Evolutionary conservation across 225 moss, liverwort and hornwort species (phyloP).

Genomic region (Physcomitrellopsis africana): DNA sequence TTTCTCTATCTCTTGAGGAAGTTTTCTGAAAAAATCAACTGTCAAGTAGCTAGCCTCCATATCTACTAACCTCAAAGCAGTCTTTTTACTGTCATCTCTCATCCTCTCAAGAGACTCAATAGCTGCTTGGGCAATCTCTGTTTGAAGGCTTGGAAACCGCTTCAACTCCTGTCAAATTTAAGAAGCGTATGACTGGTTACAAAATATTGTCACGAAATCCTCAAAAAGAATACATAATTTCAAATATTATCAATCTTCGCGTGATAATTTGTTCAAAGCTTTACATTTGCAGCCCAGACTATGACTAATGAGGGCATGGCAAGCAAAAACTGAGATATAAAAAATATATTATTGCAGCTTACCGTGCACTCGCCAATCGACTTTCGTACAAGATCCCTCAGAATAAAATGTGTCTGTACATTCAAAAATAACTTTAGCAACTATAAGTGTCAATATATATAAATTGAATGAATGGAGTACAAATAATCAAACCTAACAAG

Average conservation of each 20-base stretch:
- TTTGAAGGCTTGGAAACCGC: conserved; percentile 86
- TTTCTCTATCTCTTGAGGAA: conserved; percentile 95
- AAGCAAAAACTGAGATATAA: conserved; percentile 3
- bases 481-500: too few species aligned
- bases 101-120: conserved; percentile 89
- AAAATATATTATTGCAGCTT: conserved; percentile 28
- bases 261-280: too few species aligned
- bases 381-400: conserved; percentile 87
- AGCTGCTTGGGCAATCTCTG: conserved; percentile 86
- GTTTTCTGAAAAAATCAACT: conserved; percentile 92
- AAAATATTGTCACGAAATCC: background rate
- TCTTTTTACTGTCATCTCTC: conserved; percentile 89
- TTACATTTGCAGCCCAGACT: background rate
- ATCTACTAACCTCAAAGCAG: conserved; percentile 82
- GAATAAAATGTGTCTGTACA: conserved; percentile 79
- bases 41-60: conserved; percentile 98
- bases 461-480: too few species aligned
- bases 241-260: background rate
- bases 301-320: background rate
- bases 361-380: conserved; percentile 79
- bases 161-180: conserved; percentile 64
- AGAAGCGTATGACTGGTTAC: background rate
- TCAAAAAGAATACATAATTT: background rate
- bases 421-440: conserved; percentile 19
- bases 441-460: background rate